phyloP scores from a whole-genome alignment of 805 yeast genomes.

The Ogataea haglerorum region DNA sequence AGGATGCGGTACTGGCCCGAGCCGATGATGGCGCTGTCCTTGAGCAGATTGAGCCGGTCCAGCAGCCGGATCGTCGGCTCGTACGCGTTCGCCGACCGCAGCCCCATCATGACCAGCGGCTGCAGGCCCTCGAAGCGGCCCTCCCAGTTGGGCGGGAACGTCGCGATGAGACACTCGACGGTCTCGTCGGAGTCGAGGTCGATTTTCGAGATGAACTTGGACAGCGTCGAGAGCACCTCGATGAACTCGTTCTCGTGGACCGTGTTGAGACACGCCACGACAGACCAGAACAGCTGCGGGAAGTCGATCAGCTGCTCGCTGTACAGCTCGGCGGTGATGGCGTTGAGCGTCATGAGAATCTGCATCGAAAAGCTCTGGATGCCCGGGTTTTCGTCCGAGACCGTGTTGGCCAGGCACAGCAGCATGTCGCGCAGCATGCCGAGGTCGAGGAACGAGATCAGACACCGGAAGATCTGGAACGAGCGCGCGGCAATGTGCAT shows the following conservation, averaged over 20 bases:
- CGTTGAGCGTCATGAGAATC: conserved; percentile 91
- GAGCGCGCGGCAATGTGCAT: conserved; percentile 96
- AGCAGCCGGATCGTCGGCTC: conserved; percentile 72
- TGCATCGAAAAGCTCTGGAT: conserved; percentile 98
- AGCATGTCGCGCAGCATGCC: conserved; percentile 90
- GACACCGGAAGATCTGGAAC: conserved; percentile 84
- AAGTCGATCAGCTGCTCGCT: conserved; percentile 75
- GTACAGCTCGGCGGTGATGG: conserved; percentile 81
- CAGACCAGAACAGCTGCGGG: conserved; percentile 94
- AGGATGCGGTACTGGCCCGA: conserved; percentile 65
- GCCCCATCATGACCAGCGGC: conserved; percentile 72
- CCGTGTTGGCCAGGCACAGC: conserved; percentile 87
- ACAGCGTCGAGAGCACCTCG: conserved; percentile 77
- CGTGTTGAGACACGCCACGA: conserved; percentile 86
- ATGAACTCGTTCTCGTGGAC: conserved; percentile 91
- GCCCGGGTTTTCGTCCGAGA: conserved; percentile 83
- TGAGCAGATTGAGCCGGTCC: conserved; percentile 63
- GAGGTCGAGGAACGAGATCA: conserved; percentile 78
- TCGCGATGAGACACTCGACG: conserved; percentile 73
- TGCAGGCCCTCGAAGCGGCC: conserved; percentile 90
- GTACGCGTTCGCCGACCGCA: conserved; percentile 76
- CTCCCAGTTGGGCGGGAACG: conserved; percentile 95
- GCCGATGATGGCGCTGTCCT: conserved; percentile 75
- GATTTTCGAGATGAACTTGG: conserved; percentile 81
- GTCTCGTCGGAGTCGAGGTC: conserved; percentile 84